Evolutionary conservation across 2,329 filamentous ascomycete species (phyloP).

Genomic region (Sporothrix humicola): DNA sequence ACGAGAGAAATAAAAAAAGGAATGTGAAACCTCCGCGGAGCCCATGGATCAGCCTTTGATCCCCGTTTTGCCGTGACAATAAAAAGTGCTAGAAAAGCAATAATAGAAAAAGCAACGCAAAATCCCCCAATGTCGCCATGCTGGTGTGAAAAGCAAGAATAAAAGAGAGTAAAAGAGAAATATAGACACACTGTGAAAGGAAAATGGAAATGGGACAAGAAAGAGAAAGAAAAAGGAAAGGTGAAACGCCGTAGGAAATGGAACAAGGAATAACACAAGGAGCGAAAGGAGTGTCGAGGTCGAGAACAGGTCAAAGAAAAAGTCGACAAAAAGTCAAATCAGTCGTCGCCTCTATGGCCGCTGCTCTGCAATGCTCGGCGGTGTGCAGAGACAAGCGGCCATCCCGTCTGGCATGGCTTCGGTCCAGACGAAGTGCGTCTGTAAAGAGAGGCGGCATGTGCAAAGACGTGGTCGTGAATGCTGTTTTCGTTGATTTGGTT

Average conservation of each 20-base stretch:
- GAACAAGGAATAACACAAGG: background rate
- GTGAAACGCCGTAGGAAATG: slow-evolving; percentile 21
- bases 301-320: background rate
- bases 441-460: too few species aligned
- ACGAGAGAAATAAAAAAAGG: background rate
- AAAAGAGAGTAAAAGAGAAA: background rate
- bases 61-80: background rate
- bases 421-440: too few species aligned
- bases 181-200: slow-evolving; percentile 3
- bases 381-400: too few species aligned
- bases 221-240: too few species aligned
- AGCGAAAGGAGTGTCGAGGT: background rate
- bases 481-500: background rate
- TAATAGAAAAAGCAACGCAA: slow-evolving; percentile 6
- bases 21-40: slow-evolving; percentile 23
- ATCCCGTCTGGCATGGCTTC: too few species aligned
- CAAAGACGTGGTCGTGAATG: background rate
- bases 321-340: background rate
- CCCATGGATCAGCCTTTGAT: slow-evolving; percentile 24
- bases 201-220: too few species aligned
- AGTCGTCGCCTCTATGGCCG: too few species aligned
- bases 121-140: slow-evolving; percentile 21
- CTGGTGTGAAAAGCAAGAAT: slow-evolving; percentile 30
- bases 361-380: too few species aligned
- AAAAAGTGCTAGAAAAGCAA: background rate